phyloP scores from a whole-genome alignment of 2,329 filamentous ascomycete genomes.

The Penicillium sp. region DNA sequence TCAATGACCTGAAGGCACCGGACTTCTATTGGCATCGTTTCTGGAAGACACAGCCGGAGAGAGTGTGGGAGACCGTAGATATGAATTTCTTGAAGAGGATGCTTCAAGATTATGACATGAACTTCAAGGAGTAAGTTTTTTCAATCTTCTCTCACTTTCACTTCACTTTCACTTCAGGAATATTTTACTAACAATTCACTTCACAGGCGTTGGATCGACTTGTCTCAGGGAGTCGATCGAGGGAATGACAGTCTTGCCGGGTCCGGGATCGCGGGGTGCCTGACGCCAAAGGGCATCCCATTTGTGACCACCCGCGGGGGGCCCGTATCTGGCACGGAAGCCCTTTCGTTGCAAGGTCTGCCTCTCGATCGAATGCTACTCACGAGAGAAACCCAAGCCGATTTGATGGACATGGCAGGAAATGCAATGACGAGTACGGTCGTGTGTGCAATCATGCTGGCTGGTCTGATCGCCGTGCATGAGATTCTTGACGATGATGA shows the following conservation, averaged over 20 bases:
- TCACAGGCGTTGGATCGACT: conserved; percentile 53
- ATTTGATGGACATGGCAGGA: conserved; percentile 70
- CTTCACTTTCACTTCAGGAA: neutral
- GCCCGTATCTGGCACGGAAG: conserved; percentile 62
- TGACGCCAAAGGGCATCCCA: conserved; percentile 65
- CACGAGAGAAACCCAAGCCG: conserved; percentile 59
- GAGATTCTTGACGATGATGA: conserved; percentile 29
- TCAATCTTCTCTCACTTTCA: neutral
- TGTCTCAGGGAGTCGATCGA: conserved; percentile 72
- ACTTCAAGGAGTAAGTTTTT: conserved; percentile 54
- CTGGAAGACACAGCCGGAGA: conserved; percentile 53
- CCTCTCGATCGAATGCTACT: conserved; percentile 63
- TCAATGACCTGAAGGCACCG: conserved; percentile 50
- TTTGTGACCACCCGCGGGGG: conserved; percentile 62
- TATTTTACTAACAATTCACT: conserved; percentile 5
- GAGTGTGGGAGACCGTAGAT: conserved; percentile 68
- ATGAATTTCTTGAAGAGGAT: conserved; percentile 57
- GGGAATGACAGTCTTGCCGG: conserved; percentile 44
- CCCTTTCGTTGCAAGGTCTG: conserved; percentile 66
- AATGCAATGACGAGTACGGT: conserved; percentile 80
- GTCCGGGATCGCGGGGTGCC: conserved; percentile 63
- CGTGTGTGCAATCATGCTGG: conserved; percentile 62
- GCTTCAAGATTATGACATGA: conserved; percentile 55
- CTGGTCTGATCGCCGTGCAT: conserved; percentile 53
- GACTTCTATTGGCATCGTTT: conserved; percentile 58